Base-by-base conservation (phyloP, 2,329 filamentous ascomycete genomes). In the Verticillium zaregamsianum region DNA sequence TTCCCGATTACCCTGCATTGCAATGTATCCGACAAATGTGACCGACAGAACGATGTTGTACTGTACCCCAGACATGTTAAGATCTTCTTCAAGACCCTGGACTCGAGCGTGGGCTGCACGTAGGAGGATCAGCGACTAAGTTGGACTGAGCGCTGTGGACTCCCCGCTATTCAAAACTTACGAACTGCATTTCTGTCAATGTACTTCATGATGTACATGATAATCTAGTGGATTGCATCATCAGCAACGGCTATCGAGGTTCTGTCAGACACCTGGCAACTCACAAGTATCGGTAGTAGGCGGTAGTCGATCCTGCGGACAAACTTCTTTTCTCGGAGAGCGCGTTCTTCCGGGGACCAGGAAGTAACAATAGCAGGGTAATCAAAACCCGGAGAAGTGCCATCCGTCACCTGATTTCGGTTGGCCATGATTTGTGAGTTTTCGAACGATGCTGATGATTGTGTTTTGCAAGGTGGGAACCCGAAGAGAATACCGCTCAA, bases 191-290 rank as follows among this genome's bases (percentile, higher is more conserved):
- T 72, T 0, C 71, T 66, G 39, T 73, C 83, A 55, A 88, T 72
- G 70, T 86, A 88, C 67, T 88, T 88, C 72, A 88, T 74, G 63
- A 88, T 83, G 66, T 87, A 88, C 79, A 87, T 85, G 59, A 87
- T 49, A 28, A 65, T 63, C 63, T 64, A 25, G 0, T 6, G 17
- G 37, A 1, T 31, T 31, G 25, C 9, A 55, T 4, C 25, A 52
- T 59, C 37, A 54, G 17, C 4, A 56, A 3, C n/a, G 33, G 9
- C 33, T 35, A 2, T 1, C 14, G 1, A 28, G n/a, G 45, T 28
- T 6, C 25, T 20, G 31, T 23, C 33, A 4, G 33, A 11, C 1
- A 4, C 33, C 3, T 9, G 33, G 3, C 33, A 23, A 58, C 63
- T 68, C 61, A 87, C 81, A 17, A 87, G 74, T 70, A 84, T 82